Evolutionary conservation across 805 yeast species (phyloP), one percentile per base, ranked within the genome.

Genomic region (Zygosaccharomyces siamensis): DNA sequence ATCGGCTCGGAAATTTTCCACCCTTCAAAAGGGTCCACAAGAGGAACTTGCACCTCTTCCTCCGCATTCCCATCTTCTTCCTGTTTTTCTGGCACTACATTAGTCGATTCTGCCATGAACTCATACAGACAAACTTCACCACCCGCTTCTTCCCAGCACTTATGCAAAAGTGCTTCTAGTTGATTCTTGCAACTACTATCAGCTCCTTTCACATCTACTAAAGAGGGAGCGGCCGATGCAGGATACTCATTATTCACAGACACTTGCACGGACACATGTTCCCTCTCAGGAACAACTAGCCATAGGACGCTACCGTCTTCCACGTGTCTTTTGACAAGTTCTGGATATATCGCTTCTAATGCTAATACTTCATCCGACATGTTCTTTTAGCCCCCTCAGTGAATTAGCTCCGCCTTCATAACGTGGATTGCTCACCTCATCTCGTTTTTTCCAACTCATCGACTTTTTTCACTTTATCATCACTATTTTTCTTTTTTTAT

Each of bases 271-370:
- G 66, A 64, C 40, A 84, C 72, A 31, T 75, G 74, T 44, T 79
- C 81, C 57, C 84, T 84, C 46, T 81, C 79, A 0, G 96, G 89
- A 0, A 80, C 66, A 23, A 69, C 68, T 11, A 84, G 71, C 39
- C 53, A 50, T 20, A 76, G 76, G 6, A 78, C 67, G 7, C 70
- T 62, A 1, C 59, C 62, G 24, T 70, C 72, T 21, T 67, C 65
- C 23, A 67, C 49, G 30, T 58, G 58, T 10, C 55, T 57, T 3
- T 68, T 66, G 31, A 81, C 63, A 36, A 80, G 73, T 12, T 75
- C 86, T 0, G 96, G 97, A 61, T 80, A 92, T 10, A 93, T 92
- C 3, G 97, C 93, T 48, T 87, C 85, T 8, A 92, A 81, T 10
- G 96, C 92, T 35, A 78, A 81, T 16, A 88, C 67, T 61, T 92